Conservation (phyloP, 352 stramenopile species). For the Globisporangium heterothallicum region DNA sequence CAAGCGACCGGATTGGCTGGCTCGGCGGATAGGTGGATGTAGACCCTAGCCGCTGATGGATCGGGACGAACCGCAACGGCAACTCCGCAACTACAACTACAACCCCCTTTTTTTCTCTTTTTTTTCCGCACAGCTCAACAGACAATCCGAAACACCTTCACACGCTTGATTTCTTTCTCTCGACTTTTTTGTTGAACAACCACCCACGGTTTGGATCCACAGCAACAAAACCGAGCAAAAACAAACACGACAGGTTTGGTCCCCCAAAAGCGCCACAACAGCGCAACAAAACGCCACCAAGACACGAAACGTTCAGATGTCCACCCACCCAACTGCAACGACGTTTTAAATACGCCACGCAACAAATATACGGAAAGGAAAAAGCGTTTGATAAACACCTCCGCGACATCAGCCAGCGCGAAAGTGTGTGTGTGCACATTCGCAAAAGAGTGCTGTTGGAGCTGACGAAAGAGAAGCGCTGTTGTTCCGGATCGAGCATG, state of each 20-base stretch:
- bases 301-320: neutral
- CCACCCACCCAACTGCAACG: neutral
- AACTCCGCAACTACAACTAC: slow-evolving; percentile 4
- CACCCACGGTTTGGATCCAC: too few species aligned
- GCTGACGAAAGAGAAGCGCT: too few species aligned
- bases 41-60: neutral
- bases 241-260: too few species aligned
- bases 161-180: neutral
- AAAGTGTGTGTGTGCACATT: neutral
- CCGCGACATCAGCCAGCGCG: neutral
- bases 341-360: neutral
- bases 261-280: too few species aligned
- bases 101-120: neutral
- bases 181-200: too few species aligned
- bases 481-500: too few species aligned
- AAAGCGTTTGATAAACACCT: neutral
- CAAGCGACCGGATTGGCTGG: neutral
- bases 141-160: too few species aligned
- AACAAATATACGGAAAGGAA: neutral
- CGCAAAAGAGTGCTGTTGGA: too few species aligned
- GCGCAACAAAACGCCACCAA: neutral
- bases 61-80: neutral
- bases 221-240: too few species aligned
- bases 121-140: neutral
- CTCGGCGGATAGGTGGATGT: neutral